Evolutionary conservation across 768 basidiomycete genomes (phyloP), one percentile per base, ranked within the genome.

Genomic region (Lepiota subincarnata): DNA sequence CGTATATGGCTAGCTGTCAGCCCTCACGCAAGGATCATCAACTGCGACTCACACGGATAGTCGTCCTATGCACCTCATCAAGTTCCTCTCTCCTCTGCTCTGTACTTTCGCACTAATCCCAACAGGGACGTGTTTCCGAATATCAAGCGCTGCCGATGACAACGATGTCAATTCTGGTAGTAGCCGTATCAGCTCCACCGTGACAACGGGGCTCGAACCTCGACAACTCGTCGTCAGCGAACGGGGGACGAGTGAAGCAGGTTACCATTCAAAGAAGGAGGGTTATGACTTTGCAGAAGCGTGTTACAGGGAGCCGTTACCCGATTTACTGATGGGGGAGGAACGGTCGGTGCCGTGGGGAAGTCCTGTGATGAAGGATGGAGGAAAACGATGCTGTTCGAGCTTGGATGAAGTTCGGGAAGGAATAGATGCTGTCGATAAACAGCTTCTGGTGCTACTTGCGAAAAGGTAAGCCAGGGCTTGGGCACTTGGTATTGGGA

Each of bases 291-390:
- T 19, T 50, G 51, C 48, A 19, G 16, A 42, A 37, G 28, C 2
- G 1, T 54, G 44, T 19, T 59, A 59, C 34, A 5, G 18, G 14
- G 55, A 56, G 8, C 54, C 54, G 22, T 50, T 64, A 42, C 62
- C 64, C 16, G 41, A 38, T 26, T 35, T 60, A 7, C 35, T 47
- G 5, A 59, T 60, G 19, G 13, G 20, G n/a, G 59, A 60, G 38
- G 59, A 57, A 42, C 59, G 62, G 46, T 59, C 56, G 2, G 43
- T 58, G 40, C 62, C 61, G 16, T 66, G 63, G 64, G 64, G 59
- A 22, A 28, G 49, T 48, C 57, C 59, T 31, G 60, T 54, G 24
- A 60, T 64, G 43, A 41, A 26, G 13, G 57, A 47, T 42, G 60
- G 51, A 31, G 57, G 26, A 28, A 24, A 26, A 14, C 59, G 57